Conservation (phyloP, 257 asterid species). For the Solanum rostratum region DNA sequence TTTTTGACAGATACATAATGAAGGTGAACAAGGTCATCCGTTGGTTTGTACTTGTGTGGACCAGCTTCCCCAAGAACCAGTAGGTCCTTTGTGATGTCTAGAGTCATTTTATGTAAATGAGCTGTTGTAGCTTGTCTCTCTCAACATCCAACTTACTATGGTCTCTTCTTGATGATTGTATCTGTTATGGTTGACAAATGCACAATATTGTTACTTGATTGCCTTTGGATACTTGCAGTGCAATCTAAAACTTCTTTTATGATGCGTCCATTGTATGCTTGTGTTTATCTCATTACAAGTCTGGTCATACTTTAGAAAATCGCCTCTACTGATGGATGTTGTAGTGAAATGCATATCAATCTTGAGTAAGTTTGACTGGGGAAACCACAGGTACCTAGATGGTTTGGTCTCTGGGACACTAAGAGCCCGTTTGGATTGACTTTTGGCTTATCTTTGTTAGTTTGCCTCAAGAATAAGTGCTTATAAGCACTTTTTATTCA, state of each 20-base stretch:
- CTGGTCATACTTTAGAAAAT: neutral
- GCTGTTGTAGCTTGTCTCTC: neutral
- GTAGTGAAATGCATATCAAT: neutral
- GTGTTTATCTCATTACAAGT: neutral
- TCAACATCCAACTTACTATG: neutral
- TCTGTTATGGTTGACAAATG: neutral
- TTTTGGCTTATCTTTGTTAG: no score
- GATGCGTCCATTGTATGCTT: neutral
- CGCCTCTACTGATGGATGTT: neutral
- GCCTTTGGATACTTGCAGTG: neutral
- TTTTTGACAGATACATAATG: neutral
- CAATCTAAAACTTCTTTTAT: neutral
- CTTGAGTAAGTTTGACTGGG: neutral
- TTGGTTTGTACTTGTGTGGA: neutral
- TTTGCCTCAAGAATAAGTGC: no score
- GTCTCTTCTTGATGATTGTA: neutral
- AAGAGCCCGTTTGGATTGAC: no score
- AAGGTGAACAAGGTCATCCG: neutral
- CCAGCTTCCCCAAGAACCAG: slow-evolving; percentile 1
- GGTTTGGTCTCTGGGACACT: neutral
- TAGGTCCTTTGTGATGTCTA: slow-evolving; percentile 4
- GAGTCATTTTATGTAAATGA: slow-evolving; percentile 14
- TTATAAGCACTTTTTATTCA: no score
- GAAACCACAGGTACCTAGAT: neutral
- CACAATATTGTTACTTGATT: neutral